Evolutionary conservation across 1,284 basidiomycete species (phyloP), one percentile per base, ranked within the genome.

Genomic region (Serendipita sp.): DNA sequence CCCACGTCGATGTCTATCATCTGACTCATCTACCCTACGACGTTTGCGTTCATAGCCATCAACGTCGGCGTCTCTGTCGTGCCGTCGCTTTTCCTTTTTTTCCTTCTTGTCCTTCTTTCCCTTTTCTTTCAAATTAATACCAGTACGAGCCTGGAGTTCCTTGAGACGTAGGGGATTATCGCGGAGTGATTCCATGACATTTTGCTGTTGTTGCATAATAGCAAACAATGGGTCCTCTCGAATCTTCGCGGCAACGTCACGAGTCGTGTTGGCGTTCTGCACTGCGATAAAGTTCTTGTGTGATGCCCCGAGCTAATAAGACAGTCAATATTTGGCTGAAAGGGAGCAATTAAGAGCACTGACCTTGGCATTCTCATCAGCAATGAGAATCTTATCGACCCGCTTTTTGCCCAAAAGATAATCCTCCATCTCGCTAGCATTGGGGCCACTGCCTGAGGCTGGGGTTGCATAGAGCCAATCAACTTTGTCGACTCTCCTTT

Each of bases 381-480:
- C 89, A 34, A 84, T 91, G 66, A 99, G 75, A 30, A 97, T 88
- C 76, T 98, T 93, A 74, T 99, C 96, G 1, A 99, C 94, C 62
- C 95, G 77, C 77, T 95, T 97, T 82, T 98, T 99, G n/a, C 95
- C 96, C 34, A 99, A 79, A 3, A 99, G 77, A 71, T 99, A 99
- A 68, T 95, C 93, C 76, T 99, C 96, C 68, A 98, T 75, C 66
- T 99, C 95, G 68, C 91, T 92, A 34, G 88, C 75, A 67, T 92
- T 95, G 67, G 90, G 84, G 64, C 78, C 86, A 65, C 80, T 85
- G 13, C 88, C 91, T 3, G 87, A 84, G 0, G 91, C 90, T 1
- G 96, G 95, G 1, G 95, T 96, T 13, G 94, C 80, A 76, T 99
- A 99, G 91, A 99, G 95, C 96, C 96, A 99, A 73, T 99, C 95